Percentiles rank a stretch among this genome's conserved stretches.
phyloP scores from a whole-genome alignment of 2,329 filamentous ascomycete genomes.

The Chaetoscypha palmicola region DNA sequence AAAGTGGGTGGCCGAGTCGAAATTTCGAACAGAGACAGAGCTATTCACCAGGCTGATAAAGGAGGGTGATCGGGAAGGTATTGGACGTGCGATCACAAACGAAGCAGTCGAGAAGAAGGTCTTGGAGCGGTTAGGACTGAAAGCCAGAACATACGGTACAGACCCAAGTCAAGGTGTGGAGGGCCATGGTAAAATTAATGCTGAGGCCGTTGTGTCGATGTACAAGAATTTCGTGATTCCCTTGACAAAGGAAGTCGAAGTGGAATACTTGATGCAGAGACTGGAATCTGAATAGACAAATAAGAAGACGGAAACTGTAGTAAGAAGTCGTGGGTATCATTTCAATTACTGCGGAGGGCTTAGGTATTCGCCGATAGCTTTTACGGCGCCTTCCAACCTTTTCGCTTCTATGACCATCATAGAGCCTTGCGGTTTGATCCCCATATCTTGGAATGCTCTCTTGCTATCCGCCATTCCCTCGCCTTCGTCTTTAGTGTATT shows the following conservation, averaged over 20 bases:
- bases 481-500: constrained; percentile 70
- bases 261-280: constrained; percentile 96
- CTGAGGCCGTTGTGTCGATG: constrained; percentile 83
- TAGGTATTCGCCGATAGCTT: constrained; percentile 70
- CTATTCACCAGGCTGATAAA: constrained; percentile 77
- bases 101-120: constrained; percentile 84
- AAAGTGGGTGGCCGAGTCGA: constrained; percentile 95
- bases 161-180: constrained; percentile 64
- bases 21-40: constrained; percentile 79
- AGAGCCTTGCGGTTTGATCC: constrained; percentile 75
- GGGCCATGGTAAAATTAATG: constrained; percentile 75
- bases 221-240: constrained; percentile 93
- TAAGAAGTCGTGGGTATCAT: constrained; percentile 1
- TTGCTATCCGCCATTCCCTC: constrained; percentile 84
- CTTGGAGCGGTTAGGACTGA: constrained; percentile 74
- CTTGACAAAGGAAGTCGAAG: constrained; percentile 95
- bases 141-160: constrained; percentile 88
- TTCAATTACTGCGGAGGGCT: constrained; percentile 43
- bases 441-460: constrained; percentile 88
- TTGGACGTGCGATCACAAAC: constrained; percentile 88
- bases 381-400: constrained; percentile 70
- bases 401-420: constrained; percentile 78
- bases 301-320: not conserved
- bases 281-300: constrained; percentile 40
- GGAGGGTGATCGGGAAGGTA: constrained; percentile 69